Evolutionary conservation across 2,329 filamentous ascomycete genomes (phyloP).

Genomic region (Lecanosticta acicola): DNA sequence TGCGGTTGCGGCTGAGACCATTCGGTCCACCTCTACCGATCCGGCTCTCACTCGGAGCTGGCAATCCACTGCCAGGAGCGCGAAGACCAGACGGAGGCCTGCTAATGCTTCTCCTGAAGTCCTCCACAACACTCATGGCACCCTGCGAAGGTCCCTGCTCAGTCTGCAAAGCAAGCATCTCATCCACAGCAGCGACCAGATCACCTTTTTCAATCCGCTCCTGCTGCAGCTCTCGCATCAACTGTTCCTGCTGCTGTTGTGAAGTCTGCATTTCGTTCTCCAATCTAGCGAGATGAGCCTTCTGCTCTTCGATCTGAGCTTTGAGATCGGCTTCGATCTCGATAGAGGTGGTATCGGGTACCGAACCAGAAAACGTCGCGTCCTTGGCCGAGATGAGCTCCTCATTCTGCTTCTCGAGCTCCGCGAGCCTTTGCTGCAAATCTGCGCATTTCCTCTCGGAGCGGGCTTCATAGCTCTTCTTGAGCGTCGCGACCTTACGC

Average conservation of each 20-base stretch:
- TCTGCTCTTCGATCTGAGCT: conserved; percentile 55
- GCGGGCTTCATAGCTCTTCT: conserved; percentile 71
- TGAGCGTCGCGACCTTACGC: conserved; percentile 87
- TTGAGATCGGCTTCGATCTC: conserved; percentile 31
- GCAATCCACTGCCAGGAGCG: conserved; percentile 48
- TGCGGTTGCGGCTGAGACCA: conserved; percentile 24
- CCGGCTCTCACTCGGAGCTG: conserved; percentile 41
- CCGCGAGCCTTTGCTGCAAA: conserved; percentile 65
- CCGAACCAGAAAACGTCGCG: conserved; percentile 56
- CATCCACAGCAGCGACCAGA: conserved; percentile 72
- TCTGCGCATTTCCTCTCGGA: conserved; percentile 85
- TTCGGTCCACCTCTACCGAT: conserved; percentile 36
- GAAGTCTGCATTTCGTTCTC: conserved; percentile 66
- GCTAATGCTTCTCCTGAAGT: conserved; percentile 51
- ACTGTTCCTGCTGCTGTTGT: conserved; percentile 64
- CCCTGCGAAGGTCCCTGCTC: conserved; percentile 38
- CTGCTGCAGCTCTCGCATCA: conserved; percentile 61
- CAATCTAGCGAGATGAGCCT: conserved; percentile 69
- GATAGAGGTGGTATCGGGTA: conserved; percentile 20
- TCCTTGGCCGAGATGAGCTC: conserved; percentile 62
- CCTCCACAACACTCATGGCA: conserved; percentile 38
- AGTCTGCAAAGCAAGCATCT: conserved; percentile 67
- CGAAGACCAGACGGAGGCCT: conserved; percentile 53
- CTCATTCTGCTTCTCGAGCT: conserved; percentile 68
- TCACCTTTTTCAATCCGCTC: conserved; percentile 81